Conservation (phyloP, 208 protist genomes). For the Leishmania tropica region DNA sequence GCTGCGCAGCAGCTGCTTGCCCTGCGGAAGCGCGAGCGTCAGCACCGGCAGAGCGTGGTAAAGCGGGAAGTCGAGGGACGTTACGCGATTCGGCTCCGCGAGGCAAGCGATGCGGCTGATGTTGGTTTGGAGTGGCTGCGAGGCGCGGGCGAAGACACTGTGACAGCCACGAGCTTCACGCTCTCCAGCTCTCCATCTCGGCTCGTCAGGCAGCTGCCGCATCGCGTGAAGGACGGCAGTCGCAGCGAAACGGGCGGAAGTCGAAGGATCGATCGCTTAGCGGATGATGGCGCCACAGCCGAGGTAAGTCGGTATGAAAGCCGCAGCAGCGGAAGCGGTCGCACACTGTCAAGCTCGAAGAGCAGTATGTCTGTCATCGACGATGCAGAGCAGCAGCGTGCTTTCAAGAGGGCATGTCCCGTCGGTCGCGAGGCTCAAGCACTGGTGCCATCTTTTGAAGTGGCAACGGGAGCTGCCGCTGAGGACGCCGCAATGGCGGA, state of each 20-base stretch:
- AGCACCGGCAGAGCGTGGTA: constrained; percentile 3
- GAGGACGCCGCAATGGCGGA: background rate
- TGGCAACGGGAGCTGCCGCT: background rate
- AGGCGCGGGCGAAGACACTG: background rate
- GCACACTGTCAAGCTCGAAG: background rate
- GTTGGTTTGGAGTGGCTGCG: background rate
- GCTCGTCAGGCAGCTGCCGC: background rate
- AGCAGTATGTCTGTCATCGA: background rate
- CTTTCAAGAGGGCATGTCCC: background rate
- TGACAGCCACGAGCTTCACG: constrained; percentile 6
- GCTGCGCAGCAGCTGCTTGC: background rate
- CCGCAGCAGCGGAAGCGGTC: background rate
- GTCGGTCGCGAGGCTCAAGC: background rate
- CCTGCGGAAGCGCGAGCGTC: constrained; percentile 13
- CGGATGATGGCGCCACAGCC: background rate
- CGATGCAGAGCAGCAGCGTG: background rate
- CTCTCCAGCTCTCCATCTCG: background rate
- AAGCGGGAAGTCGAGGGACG: constrained; percentile 13
- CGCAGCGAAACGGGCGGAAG: background rate
- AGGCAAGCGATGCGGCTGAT: constrained; percentile 17
- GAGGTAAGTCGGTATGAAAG: background rate
- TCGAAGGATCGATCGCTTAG: background rate
- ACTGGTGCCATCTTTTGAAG: background rate
- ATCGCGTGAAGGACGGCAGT: background rate
- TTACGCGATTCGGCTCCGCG: constrained; percentile 16